Percentiles rank a stretch among this genome's conserved stretches.
Conservation (phyloP, 1,139 yeast genomes). For the Diutina scorzettiae region DNA sequence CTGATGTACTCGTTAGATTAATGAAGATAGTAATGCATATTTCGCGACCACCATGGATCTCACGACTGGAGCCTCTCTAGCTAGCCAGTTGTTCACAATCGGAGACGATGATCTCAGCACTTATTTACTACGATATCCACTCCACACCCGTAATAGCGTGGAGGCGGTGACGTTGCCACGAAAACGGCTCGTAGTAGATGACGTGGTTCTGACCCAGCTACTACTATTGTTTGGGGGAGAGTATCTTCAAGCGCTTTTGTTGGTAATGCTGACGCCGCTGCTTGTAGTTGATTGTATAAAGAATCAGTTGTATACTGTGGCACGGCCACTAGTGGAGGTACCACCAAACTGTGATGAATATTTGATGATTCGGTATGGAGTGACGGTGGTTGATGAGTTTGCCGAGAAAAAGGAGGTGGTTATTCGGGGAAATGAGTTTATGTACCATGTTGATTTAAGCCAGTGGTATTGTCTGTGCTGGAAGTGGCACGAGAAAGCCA, state of each 20-base stretch:
- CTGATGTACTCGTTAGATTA: slow-evolving; percentile 2
- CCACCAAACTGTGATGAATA: not conserved
- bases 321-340: not conserved
- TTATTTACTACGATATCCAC: not conserved
- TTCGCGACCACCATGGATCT: no score
- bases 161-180: not conserved
- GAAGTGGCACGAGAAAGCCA: not conserved
- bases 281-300: not conserved
- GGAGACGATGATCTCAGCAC: not conserved
- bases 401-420: not conserved
- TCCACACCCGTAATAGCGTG: not conserved
- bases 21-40: no score
- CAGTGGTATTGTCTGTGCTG: slow-evolving; percentile 4
- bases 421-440: not conserved
- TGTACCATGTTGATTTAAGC: not conserved
- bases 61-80: no score
- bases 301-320: not conserved
- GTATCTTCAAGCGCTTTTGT: not conserved
- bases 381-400: not conserved
- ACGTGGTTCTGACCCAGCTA: not conserved
- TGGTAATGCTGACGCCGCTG: not conserved
- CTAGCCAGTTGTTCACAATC: no score
- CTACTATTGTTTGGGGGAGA: not conserved
- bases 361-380: not conserved
- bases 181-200: not conserved